Conservation (phyloP, 2,329 filamentous ascomycete species). For the Stagonosporopsis chrysanthemi region DNA sequence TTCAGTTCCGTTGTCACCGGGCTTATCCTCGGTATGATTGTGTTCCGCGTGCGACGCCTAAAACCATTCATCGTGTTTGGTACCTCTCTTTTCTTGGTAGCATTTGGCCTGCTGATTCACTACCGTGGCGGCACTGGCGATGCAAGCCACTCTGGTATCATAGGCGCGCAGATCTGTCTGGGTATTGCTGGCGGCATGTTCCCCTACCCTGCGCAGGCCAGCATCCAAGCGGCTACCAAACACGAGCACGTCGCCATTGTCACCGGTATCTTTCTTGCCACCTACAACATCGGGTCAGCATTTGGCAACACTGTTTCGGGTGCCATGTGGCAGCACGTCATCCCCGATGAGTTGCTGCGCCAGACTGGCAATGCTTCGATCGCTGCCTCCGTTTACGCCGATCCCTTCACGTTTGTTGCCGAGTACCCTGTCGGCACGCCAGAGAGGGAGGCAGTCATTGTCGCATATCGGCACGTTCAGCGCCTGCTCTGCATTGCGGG, state of each 20-base stretch:
- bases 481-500: constrained; percentile 59
- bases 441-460: constrained; percentile 53
- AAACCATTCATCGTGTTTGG: constrained; percentile 70
- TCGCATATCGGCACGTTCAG: constrained; percentile 56
- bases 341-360: constrained; percentile 53
- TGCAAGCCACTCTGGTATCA: constrained; percentile 62
- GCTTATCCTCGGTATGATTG: constrained; percentile 63
- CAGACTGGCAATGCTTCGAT: constrained; percentile 50
- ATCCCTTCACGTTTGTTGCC: constrained; percentile 51
- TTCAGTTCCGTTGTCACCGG: constrained; percentile 66
- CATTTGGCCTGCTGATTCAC: constrained; percentile 69
- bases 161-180: constrained; percentile 68
- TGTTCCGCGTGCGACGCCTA: constrained; percentile 62
- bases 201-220: constrained; percentile 60
- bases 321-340: constrained; percentile 66
- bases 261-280: constrained; percentile 67
- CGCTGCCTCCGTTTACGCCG: constrained; percentile 51
- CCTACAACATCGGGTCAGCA: constrained; percentile 68
- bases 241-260: constrained; percentile 68
- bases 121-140: constrained; percentile 63
- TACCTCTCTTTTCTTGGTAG: constrained; percentile 68
- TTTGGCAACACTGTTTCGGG: constrained; percentile 67
- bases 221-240: constrained; percentile 59
- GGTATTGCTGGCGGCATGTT: constrained; percentile 71
- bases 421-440: constrained; percentile 55